Conservation (phyloP, 805 yeast genomes). For the Diddensiella transvaalensis region DNA sequence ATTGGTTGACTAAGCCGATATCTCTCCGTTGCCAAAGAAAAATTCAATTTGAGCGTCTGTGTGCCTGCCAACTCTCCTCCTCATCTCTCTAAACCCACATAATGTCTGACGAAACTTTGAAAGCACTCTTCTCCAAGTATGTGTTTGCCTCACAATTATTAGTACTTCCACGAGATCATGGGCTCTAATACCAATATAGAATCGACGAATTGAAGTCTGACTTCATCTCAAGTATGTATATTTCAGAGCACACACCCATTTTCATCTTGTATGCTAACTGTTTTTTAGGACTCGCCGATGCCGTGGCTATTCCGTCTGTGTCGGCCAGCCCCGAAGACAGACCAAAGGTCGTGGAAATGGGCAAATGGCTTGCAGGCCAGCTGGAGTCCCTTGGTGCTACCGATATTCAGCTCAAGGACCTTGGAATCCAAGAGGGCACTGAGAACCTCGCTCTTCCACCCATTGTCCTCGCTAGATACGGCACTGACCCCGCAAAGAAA, state of each 20-base stretch:
- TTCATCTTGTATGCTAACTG: no score
- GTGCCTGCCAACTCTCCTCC: no score
- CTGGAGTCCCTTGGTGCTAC: slow-evolving; percentile 69
- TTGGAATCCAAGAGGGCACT: slow-evolving; percentile 80
- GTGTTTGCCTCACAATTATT: background rate
- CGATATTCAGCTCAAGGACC: slow-evolving; percentile 75
- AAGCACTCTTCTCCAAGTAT: slow-evolving; percentile 18
- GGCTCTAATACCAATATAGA: slow-evolving; percentile 8
- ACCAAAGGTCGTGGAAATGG: slow-evolving; percentile 86
- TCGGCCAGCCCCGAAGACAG: slow-evolving; percentile 87
- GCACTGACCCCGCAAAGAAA: slow-evolving; percentile 76
- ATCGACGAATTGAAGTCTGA: slow-evolving; percentile 53
- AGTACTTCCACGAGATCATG: background rate
- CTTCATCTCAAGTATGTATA: slow-evolving; percentile 40
- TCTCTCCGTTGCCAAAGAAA: no score
- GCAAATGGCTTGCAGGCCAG: slow-evolving; percentile 70
- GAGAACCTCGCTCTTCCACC: slow-evolving; percentile 80
- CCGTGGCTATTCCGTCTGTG: slow-evolving; percentile 94
- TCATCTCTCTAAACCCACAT: no score
- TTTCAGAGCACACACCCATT: no score
- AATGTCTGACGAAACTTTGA: slow-evolving; percentile 19
- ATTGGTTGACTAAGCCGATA: no score
- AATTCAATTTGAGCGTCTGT: background rate
- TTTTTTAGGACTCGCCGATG: slow-evolving; percentile 55
- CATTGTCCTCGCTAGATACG: slow-evolving; percentile 84